These are phyloP conservation scores for Trebouxia gelatinosa DNA, from an alignment of 163 green algal genomes.

Conservation along the genomic window DNA sequence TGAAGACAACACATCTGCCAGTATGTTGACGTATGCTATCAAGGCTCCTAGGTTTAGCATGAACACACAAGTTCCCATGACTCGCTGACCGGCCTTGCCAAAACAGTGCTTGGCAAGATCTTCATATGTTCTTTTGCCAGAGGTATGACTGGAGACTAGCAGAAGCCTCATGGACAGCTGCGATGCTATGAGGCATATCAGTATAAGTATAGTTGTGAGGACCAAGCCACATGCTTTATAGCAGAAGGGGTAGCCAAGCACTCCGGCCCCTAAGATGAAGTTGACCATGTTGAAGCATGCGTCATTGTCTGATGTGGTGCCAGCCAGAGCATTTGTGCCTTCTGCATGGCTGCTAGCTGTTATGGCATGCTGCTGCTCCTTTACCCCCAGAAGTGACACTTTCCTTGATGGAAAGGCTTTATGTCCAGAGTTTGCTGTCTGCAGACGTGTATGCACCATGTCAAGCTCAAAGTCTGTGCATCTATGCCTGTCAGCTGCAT, in stretches of 20 bases:
- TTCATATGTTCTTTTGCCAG: conserved; percentile 64
- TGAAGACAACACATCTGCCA: conserved; percentile 71
- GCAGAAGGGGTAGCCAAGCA: conserved; percentile 79
- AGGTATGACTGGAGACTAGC: conserved; percentile 66
- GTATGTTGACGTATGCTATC: conserved; percentile 82
- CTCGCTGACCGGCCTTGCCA: conserved; percentile 41
- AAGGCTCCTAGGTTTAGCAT: conserved; percentile 56
- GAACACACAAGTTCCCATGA: conserved; percentile 43
- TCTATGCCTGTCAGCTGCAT: no score
- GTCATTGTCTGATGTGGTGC: conserved; percentile 21
- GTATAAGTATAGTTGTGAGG: conserved; percentile 68
- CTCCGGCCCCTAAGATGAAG: conserved; percentile 39
- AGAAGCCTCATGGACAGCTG: conserved; percentile 71
- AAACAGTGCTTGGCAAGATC: conserved; percentile 59
- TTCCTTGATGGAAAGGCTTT: not conserved
- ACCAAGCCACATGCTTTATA: conserved; percentile 67
- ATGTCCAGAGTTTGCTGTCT: not conserved
- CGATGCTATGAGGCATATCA: conserved; percentile 51
- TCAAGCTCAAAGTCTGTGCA: no score
- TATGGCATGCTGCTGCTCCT: not conserved
- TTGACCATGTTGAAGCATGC: conserved; percentile 43
- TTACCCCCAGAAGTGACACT: not conserved
- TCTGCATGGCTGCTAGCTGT: not conserved
- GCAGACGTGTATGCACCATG: not conserved
- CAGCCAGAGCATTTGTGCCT: not conserved